These are phyloP conservation scores for Chalciporus piperatoides DNA, from an alignment of 1,284 basidiomycete genomes.

Conservation along the genomic window DNA sequence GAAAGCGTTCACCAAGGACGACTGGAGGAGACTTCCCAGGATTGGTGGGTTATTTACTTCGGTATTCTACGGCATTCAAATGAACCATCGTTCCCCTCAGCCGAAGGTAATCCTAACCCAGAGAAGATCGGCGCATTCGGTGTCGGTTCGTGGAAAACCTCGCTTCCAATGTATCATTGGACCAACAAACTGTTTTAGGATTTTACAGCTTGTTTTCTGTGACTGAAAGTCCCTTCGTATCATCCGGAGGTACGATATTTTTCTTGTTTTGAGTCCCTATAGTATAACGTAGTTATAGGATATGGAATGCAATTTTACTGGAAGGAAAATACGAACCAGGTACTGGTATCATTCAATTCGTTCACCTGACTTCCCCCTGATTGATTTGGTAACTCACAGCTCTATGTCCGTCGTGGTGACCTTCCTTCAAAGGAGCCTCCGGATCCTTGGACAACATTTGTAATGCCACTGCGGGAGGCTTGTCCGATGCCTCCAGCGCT, in stretches of 20 bases:
- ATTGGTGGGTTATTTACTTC: constrained; percentile 47
- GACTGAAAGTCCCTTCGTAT: constrained; percentile 64
- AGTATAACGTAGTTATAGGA: constrained; percentile 1
- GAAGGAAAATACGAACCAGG: constrained; percentile 71
- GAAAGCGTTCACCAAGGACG: constrained; percentile 69
- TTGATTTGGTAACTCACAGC: constrained; percentile 31
- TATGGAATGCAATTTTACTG: constrained; percentile 95
- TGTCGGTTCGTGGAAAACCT: background rate
- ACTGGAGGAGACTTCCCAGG: constrained; percentile 85
- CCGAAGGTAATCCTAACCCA: background rate
- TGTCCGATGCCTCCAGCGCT: constrained; percentile 77
- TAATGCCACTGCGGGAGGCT: constrained; percentile 83
- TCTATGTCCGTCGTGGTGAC: constrained; percentile 73
- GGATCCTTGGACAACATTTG: constrained; percentile 80
- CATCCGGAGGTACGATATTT: constrained; percentile 60
- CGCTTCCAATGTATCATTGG: background rate
- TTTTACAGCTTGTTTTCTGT: background rate
- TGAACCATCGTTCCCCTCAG: constrained; percentile 36
- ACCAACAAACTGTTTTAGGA: background rate
- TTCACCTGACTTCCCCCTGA: background rate
- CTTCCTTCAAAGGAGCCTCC: constrained; percentile 38
- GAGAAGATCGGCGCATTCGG: background rate
- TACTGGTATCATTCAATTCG: constrained; percentile 20
- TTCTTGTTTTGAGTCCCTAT: background rate
- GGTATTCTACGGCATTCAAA: background rate